Base-by-base conservation (phyloP, 2,329 filamentous ascomycete species). In the Incumbomyces delicatus region DNA sequence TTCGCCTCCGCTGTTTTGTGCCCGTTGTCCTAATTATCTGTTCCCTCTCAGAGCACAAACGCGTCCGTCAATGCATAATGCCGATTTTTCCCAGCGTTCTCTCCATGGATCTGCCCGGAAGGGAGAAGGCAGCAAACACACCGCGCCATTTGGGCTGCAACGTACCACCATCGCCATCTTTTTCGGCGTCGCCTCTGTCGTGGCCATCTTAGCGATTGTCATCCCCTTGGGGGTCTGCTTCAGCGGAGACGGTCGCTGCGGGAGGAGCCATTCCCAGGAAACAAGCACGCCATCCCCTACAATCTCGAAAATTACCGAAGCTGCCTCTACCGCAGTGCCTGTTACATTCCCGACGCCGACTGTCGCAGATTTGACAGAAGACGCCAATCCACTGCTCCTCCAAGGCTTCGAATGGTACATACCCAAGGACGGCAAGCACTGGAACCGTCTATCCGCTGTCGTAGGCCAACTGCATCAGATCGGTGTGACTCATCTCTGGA, bases 191-290 rank as follows among this genome's bases (percentile, higher is more conserved):
- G 22, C 37, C 37, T 16, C 18, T 40, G 37, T 40, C n/a, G 37
- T 40, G 27, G 18, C 18, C 18, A 22, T 22, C n/a, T n/a, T 22
- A 40, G n/a, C 37, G n/a, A 40, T 40, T 22, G n/a, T 14, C n/a
- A 22, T 40, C 18, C 37, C 37, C 13, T 22, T 40, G 13, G 37
- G 37, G 13, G 37, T 40, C n/a, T 40, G 37, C 18, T 22, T 40
- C 37, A 22, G 37, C 27, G 37, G 37, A n/a, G 18, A 40, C 18
- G 37, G 27, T 22, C n/a, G 37, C 13, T 40, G 37, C 18, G 37
- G 37, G n/a, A 40, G 37, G 37, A 16, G n/a, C 13, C 17, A 14
- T 36, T 36, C 34, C n/a, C 34, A 36, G 34, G 37, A 40, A 40
- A 14, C 37, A 40, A 16, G 27, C 13, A 16, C 16, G n/a, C 14